Percentiles rank a stretch among this genome's conserved stretches.
Conservation (phyloP, 2,329 filamentous ascomycete species). For the Magnaporthiopsis incrustans region DNA sequence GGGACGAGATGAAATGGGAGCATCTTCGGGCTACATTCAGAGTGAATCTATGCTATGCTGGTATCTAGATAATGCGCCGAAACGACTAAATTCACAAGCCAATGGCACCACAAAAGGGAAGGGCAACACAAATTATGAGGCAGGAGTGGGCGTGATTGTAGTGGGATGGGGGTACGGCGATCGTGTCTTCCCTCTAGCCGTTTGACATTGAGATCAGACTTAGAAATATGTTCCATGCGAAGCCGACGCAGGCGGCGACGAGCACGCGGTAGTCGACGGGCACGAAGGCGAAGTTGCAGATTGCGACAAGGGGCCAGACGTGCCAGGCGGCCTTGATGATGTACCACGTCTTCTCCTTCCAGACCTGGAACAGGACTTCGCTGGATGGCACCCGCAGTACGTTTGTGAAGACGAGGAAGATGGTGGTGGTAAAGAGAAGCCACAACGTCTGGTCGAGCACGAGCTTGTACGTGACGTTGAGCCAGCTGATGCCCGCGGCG, state of each 20-base stretch:
- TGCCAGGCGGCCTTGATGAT: slow-evolving; percentile 17
- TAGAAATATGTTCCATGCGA: slow-evolving; percentile 20
- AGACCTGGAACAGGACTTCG: slow-evolving; percentile 13
- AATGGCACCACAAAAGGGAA: not conserved
- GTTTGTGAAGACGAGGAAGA: slow-evolving; percentile 19
- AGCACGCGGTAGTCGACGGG: slow-evolving; percentile 18
- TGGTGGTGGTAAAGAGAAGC: slow-evolving; percentile 12
- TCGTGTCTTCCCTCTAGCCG: not conserved
- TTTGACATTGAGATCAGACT: slow-evolving; percentile 5
- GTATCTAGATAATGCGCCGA: not conserved
- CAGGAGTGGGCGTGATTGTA: not conserved
- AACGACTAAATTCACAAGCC: not conserved
- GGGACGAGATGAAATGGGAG: not conserved
- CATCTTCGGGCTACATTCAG: not conserved
- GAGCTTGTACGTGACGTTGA: slow-evolving; percentile 16
- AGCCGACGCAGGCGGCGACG: slow-evolving; percentile 18
- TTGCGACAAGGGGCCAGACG: slow-evolving; percentile 18
- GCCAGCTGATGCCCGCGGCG: slow-evolving; percentile 13
- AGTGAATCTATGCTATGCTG: not conserved
- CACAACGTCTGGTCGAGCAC: slow-evolving; percentile 19
- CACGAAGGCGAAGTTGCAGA: slow-evolving; percentile 18
- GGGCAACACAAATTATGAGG: not conserved
- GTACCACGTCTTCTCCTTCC: slow-evolving; percentile 15
- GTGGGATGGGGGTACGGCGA: not conserved
- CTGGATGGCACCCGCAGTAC: slow-evolving; percentile 14